Evolutionary conservation across 305 asterid genomes (phyloP).

Genomic region (Ajuga reptans): DNA sequence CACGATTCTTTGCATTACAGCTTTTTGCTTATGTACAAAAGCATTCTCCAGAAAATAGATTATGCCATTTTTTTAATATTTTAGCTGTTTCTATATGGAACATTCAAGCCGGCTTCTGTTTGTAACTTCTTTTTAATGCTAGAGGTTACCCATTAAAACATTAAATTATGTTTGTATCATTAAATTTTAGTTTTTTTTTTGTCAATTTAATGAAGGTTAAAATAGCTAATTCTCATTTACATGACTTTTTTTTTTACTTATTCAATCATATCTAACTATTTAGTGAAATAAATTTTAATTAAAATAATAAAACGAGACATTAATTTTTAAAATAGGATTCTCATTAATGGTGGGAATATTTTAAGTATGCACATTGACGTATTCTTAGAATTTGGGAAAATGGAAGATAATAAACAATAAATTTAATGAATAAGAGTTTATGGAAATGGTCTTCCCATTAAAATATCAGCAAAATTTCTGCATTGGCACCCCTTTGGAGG

Average conservation of each 20-base stretch:
- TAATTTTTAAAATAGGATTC: too few species aligned
- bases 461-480: neutral
- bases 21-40: conserved; percentile 3
- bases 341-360: too few species aligned
- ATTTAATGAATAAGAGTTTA: too few species aligned
- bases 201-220: too few species aligned
- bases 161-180: too few species aligned
- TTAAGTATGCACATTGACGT: neutral
- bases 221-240: too few species aligned
- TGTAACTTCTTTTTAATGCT: neutral
- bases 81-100: conserved; percentile 22
- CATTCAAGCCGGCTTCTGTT: conserved; percentile 29
- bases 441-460: neutral
- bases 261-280: too few species aligned
- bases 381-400: neutral
- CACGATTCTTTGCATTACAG: neutral
- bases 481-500: neutral
- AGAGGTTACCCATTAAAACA: neutral
- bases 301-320: too few species aligned
- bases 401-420: too few species aligned
- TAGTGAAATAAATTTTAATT: too few species aligned
- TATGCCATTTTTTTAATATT: neutral
- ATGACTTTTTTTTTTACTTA: too few species aligned
- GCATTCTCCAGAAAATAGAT: neutral
- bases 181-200: too few species aligned